Evolutionary conservation across 2,329 filamentous ascomycete species (phyloP).

Genomic region (Arthrobotrys entomopaga): DNA sequence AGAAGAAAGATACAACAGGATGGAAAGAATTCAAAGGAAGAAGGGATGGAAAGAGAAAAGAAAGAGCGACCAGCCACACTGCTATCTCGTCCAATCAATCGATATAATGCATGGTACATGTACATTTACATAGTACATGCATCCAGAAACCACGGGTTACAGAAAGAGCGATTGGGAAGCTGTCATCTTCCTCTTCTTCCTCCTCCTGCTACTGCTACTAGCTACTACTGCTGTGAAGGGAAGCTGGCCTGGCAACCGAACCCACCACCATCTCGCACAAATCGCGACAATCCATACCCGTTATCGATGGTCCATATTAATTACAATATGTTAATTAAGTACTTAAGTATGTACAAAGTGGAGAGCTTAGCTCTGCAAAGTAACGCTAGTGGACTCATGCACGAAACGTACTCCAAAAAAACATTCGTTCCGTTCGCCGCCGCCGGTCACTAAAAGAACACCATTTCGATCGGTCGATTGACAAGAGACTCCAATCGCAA

Average conservation of each 20-base stretch:
- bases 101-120: background rate
- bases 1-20: no score
- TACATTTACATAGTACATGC: background rate
- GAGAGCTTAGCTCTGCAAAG: no score
- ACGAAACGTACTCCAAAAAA: no score
- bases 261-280: background rate
- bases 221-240: slow-evolving; percentile 7
- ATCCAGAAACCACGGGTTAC: background rate
- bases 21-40: background rate
- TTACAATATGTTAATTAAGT: no score
- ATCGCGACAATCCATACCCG: no score
- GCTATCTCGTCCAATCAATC: slow-evolving; percentile 1
- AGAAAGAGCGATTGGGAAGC: background rate
- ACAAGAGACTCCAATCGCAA: slow-evolving; percentile 6
- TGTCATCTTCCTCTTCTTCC: background rate
- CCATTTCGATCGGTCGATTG: slow-evolving; percentile 34
- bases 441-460: background rate
- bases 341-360: no score
- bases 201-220: background rate
- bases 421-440: background rate
- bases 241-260: slow-evolving; percentile 21
- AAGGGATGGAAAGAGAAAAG: background rate
- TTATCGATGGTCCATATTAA: no score
- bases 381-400: no score
- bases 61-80: background rate